Evolutionary conservation across 495 filamentous ascomycete species (phyloP).

Genomic region (Hamigera avellanea): DNA sequence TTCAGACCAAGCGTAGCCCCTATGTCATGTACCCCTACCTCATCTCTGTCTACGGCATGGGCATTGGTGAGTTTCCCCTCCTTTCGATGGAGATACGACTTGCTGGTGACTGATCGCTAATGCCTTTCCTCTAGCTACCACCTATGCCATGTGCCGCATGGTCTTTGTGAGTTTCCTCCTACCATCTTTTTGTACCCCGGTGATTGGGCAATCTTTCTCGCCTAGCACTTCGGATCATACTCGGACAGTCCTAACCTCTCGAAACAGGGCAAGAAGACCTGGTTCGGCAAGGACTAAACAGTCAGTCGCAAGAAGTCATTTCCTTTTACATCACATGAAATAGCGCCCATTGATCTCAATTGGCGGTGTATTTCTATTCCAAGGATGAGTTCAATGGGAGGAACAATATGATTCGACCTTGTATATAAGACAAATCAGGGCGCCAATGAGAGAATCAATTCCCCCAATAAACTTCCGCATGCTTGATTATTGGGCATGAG

Average conservation of each 20-base stretch:
- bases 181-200: neutral
- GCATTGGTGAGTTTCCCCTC: constrained; percentile 29
- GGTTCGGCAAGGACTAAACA: constrained; percentile 58
- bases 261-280: constrained; percentile 76
- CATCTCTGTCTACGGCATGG: constrained; percentile 50
- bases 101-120: constrained; percentile 14
- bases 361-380: constrained; percentile 33
- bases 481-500: no score
- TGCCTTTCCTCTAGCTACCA: constrained; percentile 31
- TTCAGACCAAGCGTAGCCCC: constrained; percentile 49
- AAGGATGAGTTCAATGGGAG: constrained; percentile 20
- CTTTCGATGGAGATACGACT: no score
- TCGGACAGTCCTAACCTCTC: constrained; percentile 11
- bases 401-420: constrained; percentile 24
- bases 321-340: constrained; percentile 7
- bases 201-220: neutral
- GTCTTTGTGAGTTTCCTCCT: constrained; percentile 38
- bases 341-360: constrained; percentile 10
- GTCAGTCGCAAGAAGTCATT: constrained; percentile 2
- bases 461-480: no score
- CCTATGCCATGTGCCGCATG: constrained; percentile 45
- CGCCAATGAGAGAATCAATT: constrained; percentile 18
- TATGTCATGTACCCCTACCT: constrained; percentile 66
- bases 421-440: constrained; percentile 34
- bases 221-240: no score